These are phyloP conservation scores for Cordia subcordata DNA, from an alignment of 257 asterid species.

Conservation along the genomic window DNA sequence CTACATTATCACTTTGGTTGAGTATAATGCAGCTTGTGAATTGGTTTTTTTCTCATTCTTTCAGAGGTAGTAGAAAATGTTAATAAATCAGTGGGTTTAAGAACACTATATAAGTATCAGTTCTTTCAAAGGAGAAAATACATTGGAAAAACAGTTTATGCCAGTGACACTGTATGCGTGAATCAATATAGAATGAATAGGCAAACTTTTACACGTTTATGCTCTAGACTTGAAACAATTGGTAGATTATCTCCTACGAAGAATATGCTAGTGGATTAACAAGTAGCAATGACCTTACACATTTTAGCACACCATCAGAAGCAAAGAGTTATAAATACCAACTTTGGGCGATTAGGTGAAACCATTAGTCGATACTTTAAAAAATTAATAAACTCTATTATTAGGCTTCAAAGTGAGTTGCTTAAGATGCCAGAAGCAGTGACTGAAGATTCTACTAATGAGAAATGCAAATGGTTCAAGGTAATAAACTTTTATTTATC, in stretches of 20 bases:
- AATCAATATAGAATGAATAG: neutral
- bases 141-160: no score
- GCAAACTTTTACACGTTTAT: neutral
- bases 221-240: neutral
- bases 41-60: constrained; percentile 10
- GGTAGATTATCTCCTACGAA: no score
- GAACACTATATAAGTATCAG: constrained; percentile 3
- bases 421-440: neutral
- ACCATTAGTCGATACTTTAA: neutral
- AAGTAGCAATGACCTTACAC: neutral
- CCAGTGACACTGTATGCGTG: no score
- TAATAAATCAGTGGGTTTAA: neutral
- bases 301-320: constrained; percentile 8
- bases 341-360: neutral
- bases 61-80: neutral
- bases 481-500: no score
- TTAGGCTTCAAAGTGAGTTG: neutral
- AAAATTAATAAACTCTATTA: neutral
- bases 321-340: neutral
- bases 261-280: constrained; percentile 8
- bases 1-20: neutral
- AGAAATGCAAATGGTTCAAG: constrained; percentile 7
- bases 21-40: constrained; percentile 6
- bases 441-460: neutral
- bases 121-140: no score